Conservation (phyloP, 306 rosid species). For the Morella rubra region DNA sequence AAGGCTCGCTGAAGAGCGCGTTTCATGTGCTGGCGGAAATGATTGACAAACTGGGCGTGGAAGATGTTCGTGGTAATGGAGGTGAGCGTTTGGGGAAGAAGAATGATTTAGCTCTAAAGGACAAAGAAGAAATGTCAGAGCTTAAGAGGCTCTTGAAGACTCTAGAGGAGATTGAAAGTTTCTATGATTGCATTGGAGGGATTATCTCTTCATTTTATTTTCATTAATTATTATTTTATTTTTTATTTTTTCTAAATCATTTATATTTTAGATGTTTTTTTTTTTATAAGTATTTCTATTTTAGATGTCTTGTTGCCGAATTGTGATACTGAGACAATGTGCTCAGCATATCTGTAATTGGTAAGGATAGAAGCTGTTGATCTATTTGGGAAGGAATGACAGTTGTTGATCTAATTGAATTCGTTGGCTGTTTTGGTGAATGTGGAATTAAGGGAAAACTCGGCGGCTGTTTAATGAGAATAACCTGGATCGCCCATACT, state of each 20-base stretch:
- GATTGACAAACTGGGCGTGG: slow-evolving; percentile 66
- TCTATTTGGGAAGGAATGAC: not conserved
- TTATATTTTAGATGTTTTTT: not conserved
- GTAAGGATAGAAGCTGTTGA: not conserved
- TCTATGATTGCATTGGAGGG: slow-evolving; percentile 96
- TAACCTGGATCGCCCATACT: no score
- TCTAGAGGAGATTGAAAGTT: slow-evolving; percentile 66
- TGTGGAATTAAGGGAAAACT: not conserved
- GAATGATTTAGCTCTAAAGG: slow-evolving; percentile 39
- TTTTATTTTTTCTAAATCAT: not conserved
- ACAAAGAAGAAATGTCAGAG: slow-evolving; percentile 47
- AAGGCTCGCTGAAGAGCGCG: slow-evolving; percentile 63
- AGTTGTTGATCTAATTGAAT: slow-evolving; percentile 3
- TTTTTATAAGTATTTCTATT: not conserved
- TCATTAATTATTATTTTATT: not conserved
- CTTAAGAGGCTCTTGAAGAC: slow-evolving; percentile 61
- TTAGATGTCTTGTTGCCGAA: not conserved
- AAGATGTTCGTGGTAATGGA: slow-evolving; percentile 28
- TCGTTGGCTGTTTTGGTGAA: not conserved
- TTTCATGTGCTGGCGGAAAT: slow-evolving; percentile 62
- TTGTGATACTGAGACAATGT: not conserved
- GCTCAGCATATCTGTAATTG: not conserved
- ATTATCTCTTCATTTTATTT: slow-evolving; percentile 41
- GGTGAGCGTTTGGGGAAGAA: slow-evolving; percentile 35
- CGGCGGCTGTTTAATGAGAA: no score